Conservation (phyloP, 169 alveolate species). For the Perkinsus marinus region DNA sequence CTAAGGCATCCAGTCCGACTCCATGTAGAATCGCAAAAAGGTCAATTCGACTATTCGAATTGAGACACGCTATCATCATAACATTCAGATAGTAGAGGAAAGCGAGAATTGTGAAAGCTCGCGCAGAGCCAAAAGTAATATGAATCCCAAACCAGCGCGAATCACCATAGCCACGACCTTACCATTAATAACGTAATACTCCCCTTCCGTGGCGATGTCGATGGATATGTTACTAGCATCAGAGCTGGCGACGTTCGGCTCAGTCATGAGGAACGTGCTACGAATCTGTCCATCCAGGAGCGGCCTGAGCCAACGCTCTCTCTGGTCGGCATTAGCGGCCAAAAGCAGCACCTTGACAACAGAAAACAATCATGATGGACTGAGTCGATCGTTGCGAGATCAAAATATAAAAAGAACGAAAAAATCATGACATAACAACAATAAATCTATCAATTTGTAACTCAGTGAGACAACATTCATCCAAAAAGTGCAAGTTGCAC, state of each 20-base stretch:
- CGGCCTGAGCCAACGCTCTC: slow-evolving; percentile 36
- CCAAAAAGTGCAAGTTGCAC: no score
- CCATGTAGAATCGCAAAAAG: no score
- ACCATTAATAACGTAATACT: slow-evolving; percentile 34
- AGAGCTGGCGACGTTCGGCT: slow-evolving; percentile 42
- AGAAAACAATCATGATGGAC: not conserved
- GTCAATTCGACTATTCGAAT: not conserved
- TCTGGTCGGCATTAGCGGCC: slow-evolving; percentile 29
- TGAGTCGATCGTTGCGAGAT: not conserved
- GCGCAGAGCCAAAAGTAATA: not conserved
- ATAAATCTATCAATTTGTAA: no score
- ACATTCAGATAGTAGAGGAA: no score
- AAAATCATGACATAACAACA: no score
- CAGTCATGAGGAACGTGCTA: slow-evolving; percentile 44
- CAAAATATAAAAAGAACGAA: no score
- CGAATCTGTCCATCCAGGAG: slow-evolving; percentile 32
- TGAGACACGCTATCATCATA: not conserved
- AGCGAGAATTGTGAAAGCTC: no score
- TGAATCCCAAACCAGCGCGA: no score
- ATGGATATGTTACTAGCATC: slow-evolving; percentile 41
- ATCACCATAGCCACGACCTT: not conserved
- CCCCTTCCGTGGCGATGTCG: slow-evolving; percentile 8
- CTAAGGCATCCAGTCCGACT: not conserved
- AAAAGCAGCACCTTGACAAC: not conserved
- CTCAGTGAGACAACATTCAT: no score